These are phyloP conservation scores for Melanogaster broomeanus DNA, from an alignment of 768 basidiomycete genomes.

Conservation along the genomic window DNA sequence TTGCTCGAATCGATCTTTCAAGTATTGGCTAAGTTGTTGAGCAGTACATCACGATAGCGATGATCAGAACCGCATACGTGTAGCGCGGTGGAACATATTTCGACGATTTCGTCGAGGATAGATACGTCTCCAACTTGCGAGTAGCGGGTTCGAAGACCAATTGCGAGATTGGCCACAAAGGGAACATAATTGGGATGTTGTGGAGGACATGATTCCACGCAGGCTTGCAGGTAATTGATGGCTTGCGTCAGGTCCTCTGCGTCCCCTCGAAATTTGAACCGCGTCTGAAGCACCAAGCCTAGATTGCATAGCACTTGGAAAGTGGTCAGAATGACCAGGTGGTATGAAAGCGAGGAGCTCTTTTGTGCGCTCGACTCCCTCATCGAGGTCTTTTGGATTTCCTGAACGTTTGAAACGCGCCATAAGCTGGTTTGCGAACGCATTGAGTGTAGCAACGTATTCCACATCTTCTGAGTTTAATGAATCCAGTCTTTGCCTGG, in stretches of 20 bases:
- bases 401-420: constrained; percentile 23
- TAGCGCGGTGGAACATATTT: constrained; percentile 9
- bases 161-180: constrained; percentile 16
- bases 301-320: constrained; percentile 16
- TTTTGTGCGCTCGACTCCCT: constrained; percentile 18
- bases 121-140: constrained; percentile 15
- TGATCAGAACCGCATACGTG: constrained; percentile 2
- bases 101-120: constrained; percentile 20
- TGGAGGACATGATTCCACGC: constrained; percentile 11
- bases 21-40: constrained; percentile 22
- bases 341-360: constrained; percentile 21
- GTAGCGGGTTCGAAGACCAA: constrained; percentile 20
- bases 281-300: constrained; percentile 15
- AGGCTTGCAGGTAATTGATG: constrained; percentile 11
- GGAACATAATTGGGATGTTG: constrained; percentile 14
- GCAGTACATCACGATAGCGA: constrained; percentile 16
- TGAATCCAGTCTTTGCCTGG: constrained; percentile 10
- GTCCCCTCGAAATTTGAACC: constrained; percentile 22
- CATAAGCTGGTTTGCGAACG: constrained; percentile 12
- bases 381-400: constrained; percentile 25
- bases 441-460: constrained; percentile 11
- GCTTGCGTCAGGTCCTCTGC: constrained; percentile 23
- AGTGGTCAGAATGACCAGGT: constrained; percentile 17
- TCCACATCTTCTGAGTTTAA: constrained; percentile 2
- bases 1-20: constrained; percentile 16